Conservation (phyloP, 768 basidiomycete genomes). For the Termitomyces sp. region DNA sequence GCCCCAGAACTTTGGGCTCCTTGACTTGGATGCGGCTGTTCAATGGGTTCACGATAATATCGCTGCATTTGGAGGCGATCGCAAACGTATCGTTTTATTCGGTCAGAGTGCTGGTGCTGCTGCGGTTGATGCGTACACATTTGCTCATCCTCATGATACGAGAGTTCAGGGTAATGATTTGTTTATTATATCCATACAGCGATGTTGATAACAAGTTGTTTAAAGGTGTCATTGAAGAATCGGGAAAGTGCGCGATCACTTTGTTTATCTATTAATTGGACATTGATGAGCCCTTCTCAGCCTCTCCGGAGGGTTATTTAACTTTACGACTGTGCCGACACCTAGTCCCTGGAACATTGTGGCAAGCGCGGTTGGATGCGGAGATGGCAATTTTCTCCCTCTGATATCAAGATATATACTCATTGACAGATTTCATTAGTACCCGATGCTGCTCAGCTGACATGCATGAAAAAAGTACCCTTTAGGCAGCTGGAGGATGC, state of each 20-base stretch:
- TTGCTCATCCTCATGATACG: slow-evolving; percentile 28
- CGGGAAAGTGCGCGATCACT: slow-evolving; percentile 24
- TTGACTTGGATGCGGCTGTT: slow-evolving; percentile 36
- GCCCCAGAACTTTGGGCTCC: slow-evolving; percentile 34
- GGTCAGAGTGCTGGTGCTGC: slow-evolving; percentile 34
- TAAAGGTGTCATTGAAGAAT: slow-evolving; percentile 29
- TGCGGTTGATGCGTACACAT: slow-evolving; percentile 29
- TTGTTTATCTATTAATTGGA: not conserved
- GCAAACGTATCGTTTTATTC: slow-evolving; percentile 30
- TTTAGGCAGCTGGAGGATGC: slow-evolving; percentile 26
- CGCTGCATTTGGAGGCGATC: slow-evolving; percentile 37
- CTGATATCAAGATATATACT: not conserved
- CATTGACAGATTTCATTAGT: slow-evolving; percentile 7
- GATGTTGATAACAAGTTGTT: not conserved
- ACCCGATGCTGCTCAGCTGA: slow-evolving; percentile 24
- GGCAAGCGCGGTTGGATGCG: slow-evolving; percentile 28
- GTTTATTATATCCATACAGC: not conserved
- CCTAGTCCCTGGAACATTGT: slow-evolving; percentile 26
- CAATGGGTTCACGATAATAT: slow-evolving; percentile 46
- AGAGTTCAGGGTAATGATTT: slow-evolving; percentile 12
- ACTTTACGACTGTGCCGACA: slow-evolving; percentile 11
- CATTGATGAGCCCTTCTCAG: not conserved
- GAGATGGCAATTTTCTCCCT: slow-evolving; percentile 18
- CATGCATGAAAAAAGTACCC: slow-evolving; percentile 32
- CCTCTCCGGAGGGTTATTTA: slow-evolving; percentile 3